These are phyloP conservation scores for Ilyonectria destructans DNA, from an alignment of 2,329 filamentous ascomycete species.

Conservation along the genomic window DNA sequence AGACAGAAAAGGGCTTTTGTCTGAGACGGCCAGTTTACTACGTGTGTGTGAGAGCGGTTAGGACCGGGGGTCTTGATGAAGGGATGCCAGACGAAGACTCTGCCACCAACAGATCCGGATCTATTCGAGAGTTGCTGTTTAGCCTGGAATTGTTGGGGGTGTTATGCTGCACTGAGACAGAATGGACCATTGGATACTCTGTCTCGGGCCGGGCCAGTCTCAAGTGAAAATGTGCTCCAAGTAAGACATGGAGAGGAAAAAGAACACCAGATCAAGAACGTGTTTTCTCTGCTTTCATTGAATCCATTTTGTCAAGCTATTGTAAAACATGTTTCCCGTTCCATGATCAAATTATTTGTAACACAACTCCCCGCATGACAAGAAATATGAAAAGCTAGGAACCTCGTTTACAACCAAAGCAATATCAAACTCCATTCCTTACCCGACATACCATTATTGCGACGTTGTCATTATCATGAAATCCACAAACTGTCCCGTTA, in stretches of 20 bases:
- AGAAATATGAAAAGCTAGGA: not conserved
- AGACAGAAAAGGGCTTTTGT: not conserved
- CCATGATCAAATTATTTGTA: not conserved
- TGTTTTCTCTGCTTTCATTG: not conserved
- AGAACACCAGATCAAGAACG: not conserved
- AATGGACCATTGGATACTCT: not conserved
- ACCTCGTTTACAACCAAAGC: not conserved
- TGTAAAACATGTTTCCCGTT: not conserved
- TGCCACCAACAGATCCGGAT: not conserved
- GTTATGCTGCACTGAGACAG: not conserved
- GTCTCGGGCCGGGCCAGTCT: not conserved
- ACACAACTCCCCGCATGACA: not conserved
- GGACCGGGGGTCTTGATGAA: not conserved
- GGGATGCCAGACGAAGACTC: no score
- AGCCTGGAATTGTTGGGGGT: no score
- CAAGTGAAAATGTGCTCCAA: not conserved
- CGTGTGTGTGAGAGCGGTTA: not conserved
- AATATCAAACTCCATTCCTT: not conserved
- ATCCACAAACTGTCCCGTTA: slow-evolving; percentile 42
- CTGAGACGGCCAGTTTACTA: not conserved
- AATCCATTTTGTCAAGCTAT: not conserved
- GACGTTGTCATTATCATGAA: no score
- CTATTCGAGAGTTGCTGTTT: not conserved
- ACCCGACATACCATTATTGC: not conserved
- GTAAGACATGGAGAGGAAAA: not conserved